phyloP scores from a whole-genome alignment of 805 yeast species.

The Millerozyma acaciae region DNA sequence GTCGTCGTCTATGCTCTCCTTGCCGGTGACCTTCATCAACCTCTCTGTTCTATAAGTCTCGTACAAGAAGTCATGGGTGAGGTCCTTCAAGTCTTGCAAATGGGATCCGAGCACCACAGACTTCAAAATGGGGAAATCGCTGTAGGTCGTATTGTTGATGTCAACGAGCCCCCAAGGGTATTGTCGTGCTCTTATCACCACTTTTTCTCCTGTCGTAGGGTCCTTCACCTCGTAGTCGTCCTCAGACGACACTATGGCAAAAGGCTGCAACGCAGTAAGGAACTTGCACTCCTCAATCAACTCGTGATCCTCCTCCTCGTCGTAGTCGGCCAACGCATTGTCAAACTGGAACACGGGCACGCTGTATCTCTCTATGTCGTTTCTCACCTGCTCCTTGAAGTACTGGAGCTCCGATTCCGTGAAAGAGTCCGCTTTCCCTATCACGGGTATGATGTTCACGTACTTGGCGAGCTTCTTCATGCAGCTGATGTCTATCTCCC shows the following conservation, averaged over 20 bases:
- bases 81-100: constrained; percentile 73
- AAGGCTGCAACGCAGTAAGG: constrained; percentile 66
- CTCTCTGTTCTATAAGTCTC: constrained; percentile 80
- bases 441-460: constrained; percentile 81
- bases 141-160: constrained; percentile 47
- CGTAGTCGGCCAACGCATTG: constrained; percentile 43
- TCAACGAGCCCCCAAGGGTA: constrained; percentile 77
- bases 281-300: constrained; percentile 64
- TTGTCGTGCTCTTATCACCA: constrained; percentile 51
- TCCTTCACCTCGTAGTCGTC: constrained; percentile 44
- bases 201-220: constrained; percentile 39
- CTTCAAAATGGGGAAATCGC: constrained; percentile 57
- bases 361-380: constrained; percentile 63
- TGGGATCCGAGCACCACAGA: constrained; percentile 80
- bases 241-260: constrained; percentile 68
- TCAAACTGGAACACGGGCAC: constrained; percentile 79
- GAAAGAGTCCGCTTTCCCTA: constrained; percentile 76
- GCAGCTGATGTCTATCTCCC: constrained; percentile 69
- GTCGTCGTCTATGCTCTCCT: constrained; percentile 15
- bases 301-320: constrained; percentile 74
- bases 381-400: constrained; percentile 57
- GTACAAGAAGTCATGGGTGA: constrained; percentile 71
- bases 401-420: constrained; percentile 59
- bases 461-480: constrained; percentile 66
- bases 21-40: constrained; percentile 55